These are phyloP conservation scores for Ganoderma lucidum DNA, from an alignment of 1,284 basidiomycete species.

Conservation along the genomic window DNA sequence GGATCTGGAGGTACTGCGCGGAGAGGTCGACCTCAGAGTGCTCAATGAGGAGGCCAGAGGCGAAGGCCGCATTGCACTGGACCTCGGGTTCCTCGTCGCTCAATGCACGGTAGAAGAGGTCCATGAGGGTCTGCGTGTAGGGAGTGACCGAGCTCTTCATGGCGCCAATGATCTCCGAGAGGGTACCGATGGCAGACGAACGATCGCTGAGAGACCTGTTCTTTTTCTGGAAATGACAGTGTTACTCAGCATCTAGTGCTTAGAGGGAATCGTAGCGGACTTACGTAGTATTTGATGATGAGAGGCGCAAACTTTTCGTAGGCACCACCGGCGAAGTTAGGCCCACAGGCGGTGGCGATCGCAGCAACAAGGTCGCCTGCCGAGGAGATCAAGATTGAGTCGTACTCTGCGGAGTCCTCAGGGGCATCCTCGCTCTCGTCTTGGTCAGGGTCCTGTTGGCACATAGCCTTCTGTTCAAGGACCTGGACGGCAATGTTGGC, in stretches of 20 bases:
- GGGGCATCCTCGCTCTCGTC: constrained; percentile 85
- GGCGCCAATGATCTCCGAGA: constrained; percentile 96
- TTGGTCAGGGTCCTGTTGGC: constrained; percentile 96
- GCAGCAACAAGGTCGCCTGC: constrained; percentile 95
- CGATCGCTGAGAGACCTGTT: constrained; percentile 91
- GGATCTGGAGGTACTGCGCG: constrained; percentile 83
- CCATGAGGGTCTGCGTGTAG: constrained; percentile 85
- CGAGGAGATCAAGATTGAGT: constrained; percentile 93
- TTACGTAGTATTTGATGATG: constrained; percentile 92
- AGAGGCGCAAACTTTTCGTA: constrained; percentile 91
- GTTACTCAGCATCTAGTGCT: not conserved
- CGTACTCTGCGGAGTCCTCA: constrained; percentile 94
- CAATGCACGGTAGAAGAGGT: constrained; percentile 87
- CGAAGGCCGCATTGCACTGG: constrained; percentile 96
- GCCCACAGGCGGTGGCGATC: constrained; percentile 86
- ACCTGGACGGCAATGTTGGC: constrained; percentile 85
- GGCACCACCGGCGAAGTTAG: constrained; percentile 81
- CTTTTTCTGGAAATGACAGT: constrained; percentile 65
- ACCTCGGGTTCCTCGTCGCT: constrained; percentile 91
- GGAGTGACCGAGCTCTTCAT: constrained; percentile 90
- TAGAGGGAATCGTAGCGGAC: constrained; percentile 40
- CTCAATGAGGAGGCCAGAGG: constrained; percentile 91
- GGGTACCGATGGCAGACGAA: constrained; percentile 91
- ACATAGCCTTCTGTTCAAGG: constrained; percentile 91
- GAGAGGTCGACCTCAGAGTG: constrained; percentile 88